Conservation (phyloP, 192 early-diverging fungal species). For the Entomortierella lignicola region DNA sequence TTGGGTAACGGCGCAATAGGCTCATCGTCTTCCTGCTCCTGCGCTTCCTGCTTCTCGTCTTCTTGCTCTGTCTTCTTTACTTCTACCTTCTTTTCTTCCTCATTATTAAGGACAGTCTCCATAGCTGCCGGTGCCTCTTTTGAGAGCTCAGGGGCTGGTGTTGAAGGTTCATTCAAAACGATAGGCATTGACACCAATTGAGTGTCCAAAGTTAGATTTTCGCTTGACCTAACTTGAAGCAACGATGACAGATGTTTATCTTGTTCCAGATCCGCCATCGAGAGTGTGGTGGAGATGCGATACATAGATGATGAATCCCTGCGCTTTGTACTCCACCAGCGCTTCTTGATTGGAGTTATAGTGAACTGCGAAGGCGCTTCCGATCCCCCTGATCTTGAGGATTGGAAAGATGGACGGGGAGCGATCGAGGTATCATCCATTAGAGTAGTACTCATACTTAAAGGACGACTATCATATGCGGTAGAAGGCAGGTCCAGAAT, state of each 20-base stretch:
- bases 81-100: conserved; percentile 1
- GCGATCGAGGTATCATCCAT: conserved; percentile 22
- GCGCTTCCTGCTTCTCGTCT: not conserved
- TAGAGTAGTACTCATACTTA: conserved; percentile 37
- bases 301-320: conserved; percentile 34
- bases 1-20: conserved; percentile 10
- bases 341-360: conserved; percentile 24
- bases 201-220: conserved; percentile 21
- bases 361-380: conserved; percentile 20
- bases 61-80: conserved; percentile 1
- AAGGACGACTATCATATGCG: conserved; percentile 21
- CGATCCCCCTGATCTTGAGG: conserved; percentile 40
- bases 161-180: conserved; percentile 9
- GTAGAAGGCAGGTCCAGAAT: conserved; percentile 18
- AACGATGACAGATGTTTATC: conserved; percentile 20
- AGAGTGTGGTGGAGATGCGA: conserved; percentile 28
- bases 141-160: conserved; percentile 4
- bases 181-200: conserved; percentile 28
- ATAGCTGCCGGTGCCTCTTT: conserved; percentile 21
- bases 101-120: conserved; percentile 5
- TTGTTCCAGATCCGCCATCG: conserved; percentile 41
- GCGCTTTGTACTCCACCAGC: conserved; percentile 40
- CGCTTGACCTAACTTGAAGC: conserved; percentile 28
- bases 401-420: conserved; percentile 40
- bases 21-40: not conserved